Evolutionary conservation across 2,329 filamentous ascomycete genomes (phyloP).

Genomic region (Chrysoporthe deuterocubensis): DNA sequence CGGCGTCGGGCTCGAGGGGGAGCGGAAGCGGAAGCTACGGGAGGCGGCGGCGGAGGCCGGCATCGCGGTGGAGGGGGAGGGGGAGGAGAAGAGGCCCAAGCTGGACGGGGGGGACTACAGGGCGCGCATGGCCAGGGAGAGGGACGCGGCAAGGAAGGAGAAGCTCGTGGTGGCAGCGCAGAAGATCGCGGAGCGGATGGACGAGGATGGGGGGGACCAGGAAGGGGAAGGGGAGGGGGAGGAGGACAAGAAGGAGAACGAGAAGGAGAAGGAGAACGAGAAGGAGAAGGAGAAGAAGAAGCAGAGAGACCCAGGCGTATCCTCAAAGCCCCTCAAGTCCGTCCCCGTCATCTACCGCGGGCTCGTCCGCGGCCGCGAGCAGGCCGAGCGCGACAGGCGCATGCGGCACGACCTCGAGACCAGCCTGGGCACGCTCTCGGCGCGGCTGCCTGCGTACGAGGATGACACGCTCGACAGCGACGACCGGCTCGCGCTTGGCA

Average conservation of each 20-base stretch:
- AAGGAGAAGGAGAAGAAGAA: constrained; percentile 38
- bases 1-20: constrained; percentile 82
- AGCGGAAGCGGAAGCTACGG: constrained; percentile 76
- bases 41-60: constrained; percentile 57
- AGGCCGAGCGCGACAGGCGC: constrained; percentile 68
- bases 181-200: constrained; percentile 79
- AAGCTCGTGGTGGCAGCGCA: constrained; percentile 76
- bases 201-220: constrained; percentile 43
- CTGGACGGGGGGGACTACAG: constrained; percentile 69
- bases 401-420: constrained; percentile 70
- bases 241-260: constrained; percentile 31
- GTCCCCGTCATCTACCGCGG: constrained; percentile 82
- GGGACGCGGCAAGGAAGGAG: constrained; percentile 70
- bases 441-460: constrained; percentile 65
- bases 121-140: constrained; percentile 71
- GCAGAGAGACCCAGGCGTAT: constrained; percentile 30
- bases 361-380: constrained; percentile 70
- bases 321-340: constrained; percentile 60
- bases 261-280: constrained; percentile 32
- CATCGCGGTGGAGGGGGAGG: constrained; percentile 36
- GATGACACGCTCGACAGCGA: constrained; percentile 66
- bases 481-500: constrained; percentile 70
- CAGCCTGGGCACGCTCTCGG: constrained; percentile 50
- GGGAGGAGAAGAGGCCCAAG: constrained; percentile 63
- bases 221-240: constrained; percentile 29